A percentile compares a stretch with the other conserved stretches of the same genome.
phyloP scores from a whole-genome alignment of 1,284 basidiomycete species.

The Austroboletus niveus region DNA sequence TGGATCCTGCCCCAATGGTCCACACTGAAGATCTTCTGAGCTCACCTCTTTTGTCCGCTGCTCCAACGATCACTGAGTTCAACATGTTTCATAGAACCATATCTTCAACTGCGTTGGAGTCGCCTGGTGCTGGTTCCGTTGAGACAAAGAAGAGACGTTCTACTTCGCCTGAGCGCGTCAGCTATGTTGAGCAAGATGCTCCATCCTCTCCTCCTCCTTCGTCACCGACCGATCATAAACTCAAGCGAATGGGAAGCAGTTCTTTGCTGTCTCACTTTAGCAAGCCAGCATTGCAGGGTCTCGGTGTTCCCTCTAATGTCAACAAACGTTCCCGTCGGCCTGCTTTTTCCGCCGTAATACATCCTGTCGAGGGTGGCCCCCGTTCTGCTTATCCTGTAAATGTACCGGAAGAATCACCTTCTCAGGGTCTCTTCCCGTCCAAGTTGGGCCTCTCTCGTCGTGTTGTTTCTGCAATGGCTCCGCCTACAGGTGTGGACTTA shows the following conservation, averaged over 20 bases:
- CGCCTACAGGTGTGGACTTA: slow-evolving; percentile 46
- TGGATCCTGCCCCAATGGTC: slow-evolving; percentile 50
- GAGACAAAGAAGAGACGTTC: slow-evolving; percentile 67
- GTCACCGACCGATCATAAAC: slow-evolving; percentile 63
- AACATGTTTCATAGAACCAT: slow-evolving; percentile 60
- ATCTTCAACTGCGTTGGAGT: slow-evolving; percentile 48
- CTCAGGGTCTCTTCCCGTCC: slow-evolving; percentile 11
- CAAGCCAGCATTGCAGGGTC: slow-evolving; percentile 59
- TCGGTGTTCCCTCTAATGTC: slow-evolving; percentile 55
- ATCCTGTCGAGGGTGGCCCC: slow-evolving; percentile 40
- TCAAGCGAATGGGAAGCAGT: slow-evolving; percentile 56
- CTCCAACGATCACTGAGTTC: slow-evolving; percentile 52
- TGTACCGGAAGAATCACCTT: slow-evolving; percentile 24
- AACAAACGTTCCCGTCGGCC: slow-evolving; percentile 63
- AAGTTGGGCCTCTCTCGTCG: slow-evolving; percentile 55
- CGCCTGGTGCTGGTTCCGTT: slow-evolving; percentile 34
- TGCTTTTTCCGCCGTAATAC: slow-evolving; percentile 60
- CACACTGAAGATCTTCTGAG: slow-evolving; percentile 34
- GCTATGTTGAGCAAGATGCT: slow-evolving; percentile 36
- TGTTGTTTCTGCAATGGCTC: slow-evolving; percentile 71
- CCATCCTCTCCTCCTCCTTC: slow-evolving; percentile 61
- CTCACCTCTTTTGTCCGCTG: slow-evolving; percentile 47
- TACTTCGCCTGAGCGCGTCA: slow-evolving; percentile 55
- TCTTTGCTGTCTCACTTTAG: slow-evolving; percentile 42
- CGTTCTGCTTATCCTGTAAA: slow-evolving; percentile 45